phyloP scores from a whole-genome alignment of 192 early-diverging fungal species.

The Cetraspora pellucida region DNA sequence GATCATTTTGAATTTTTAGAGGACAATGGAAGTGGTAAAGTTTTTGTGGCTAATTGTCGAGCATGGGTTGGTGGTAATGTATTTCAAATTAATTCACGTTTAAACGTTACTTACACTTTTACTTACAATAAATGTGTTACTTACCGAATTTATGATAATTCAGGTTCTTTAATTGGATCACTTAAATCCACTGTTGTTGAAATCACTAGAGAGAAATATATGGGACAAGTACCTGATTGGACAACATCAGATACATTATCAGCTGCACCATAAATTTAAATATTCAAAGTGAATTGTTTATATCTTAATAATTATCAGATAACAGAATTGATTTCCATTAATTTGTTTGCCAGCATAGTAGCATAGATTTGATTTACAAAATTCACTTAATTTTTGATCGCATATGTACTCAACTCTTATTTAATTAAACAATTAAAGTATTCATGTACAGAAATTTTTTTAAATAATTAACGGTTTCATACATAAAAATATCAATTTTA shows the following conservation, averaged over 20 bases:
- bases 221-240: slow-evolving; percentile 68
- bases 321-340: no score
- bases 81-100: not conserved
- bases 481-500: no score
- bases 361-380: no score
- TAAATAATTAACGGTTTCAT: no score
- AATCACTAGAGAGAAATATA: slow-evolving; percentile 65
- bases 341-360: no score
- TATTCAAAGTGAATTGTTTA: not conserved
- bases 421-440: no score
- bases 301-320: no score
- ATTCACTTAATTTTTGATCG: no score
- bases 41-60: slow-evolving; percentile 71
- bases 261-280: not conserved
- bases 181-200: slow-evolving; percentile 75
- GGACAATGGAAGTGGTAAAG: slow-evolving; percentile 52
- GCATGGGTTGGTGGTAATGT: slow-evolving; percentile 75
- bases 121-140: not conserved
- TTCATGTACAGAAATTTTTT: no score
- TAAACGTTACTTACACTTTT: not conserved
- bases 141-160: not conserved
- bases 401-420: no score
- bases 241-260: slow-evolving; percentile 41
- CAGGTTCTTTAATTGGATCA: slow-evolving; percentile 73
- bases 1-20: slow-evolving; percentile 61